Evolutionary conservation across 352 stramenopile genomes (phyloP).

Genomic region (Phytopythium aichiense): DNA sequence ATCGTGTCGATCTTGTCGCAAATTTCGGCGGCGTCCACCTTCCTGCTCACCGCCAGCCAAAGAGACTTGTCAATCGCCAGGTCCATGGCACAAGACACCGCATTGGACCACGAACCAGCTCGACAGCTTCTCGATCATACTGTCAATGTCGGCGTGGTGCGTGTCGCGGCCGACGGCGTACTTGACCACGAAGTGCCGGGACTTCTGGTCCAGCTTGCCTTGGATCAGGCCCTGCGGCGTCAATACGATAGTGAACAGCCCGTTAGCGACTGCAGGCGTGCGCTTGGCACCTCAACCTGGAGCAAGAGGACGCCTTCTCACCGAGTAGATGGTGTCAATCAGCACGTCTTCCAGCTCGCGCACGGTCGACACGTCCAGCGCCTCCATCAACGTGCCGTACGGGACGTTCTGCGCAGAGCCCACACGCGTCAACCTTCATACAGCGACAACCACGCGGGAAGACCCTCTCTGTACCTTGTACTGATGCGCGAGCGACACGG

Average conservation of each 20-base stretch:
- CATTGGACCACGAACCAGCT: constrained; percentile 44
- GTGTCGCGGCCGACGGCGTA: constrained; percentile 89
- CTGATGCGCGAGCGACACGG: constrained; percentile 80
- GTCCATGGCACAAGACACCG: neutral
- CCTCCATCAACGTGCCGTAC: constrained; percentile 76
- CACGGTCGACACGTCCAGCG: constrained; percentile 72
- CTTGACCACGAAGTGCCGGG: constrained; percentile 73
- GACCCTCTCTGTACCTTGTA: constrained; percentile 51
- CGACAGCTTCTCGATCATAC: constrained; percentile 86
- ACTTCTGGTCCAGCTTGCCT: constrained; percentile 90
- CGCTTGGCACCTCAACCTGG: neutral
- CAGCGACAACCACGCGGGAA: neutral
- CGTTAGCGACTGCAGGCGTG: neutral
- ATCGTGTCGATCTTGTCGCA: constrained; percentile 66
- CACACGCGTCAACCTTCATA: constrained; percentile 1
- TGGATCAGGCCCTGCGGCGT: constrained; percentile 69
- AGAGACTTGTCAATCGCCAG: neutral
- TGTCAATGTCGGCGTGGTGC: constrained; percentile 76
- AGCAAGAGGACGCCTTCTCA: constrained; percentile 13
- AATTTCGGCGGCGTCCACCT: constrained; percentile 53
- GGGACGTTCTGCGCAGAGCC: constrained; percentile 50
- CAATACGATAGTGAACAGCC: neutral
- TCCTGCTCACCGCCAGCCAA: constrained; percentile 22
- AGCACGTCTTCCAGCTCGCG: constrained; percentile 91
- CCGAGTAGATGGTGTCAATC: constrained; percentile 92